Evolutionary conservation across 129 eudicot genomes (phyloP).

Genomic region (Ambrosia artemisiifolia): DNA sequence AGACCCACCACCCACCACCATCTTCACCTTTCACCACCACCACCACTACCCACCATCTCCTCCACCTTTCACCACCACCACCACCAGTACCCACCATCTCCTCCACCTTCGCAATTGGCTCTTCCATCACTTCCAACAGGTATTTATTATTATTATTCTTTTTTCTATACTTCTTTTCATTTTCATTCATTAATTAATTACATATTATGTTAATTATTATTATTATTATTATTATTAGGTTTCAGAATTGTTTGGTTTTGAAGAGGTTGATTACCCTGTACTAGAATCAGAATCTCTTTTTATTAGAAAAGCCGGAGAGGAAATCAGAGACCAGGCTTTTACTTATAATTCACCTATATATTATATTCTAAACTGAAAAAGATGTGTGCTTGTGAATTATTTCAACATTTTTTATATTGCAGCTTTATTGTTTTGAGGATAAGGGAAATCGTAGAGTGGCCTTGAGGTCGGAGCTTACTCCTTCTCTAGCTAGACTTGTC

Average conservation of each 20-base stretch:
- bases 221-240: conserved; percentile 72
- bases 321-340: conserved; percentile 94
- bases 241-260: conserved; percentile 80
- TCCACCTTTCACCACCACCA: too few species aligned
- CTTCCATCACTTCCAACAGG: conserved; percentile 76
- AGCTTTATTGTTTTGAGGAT: conserved; percentile 98
- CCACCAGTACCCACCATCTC: too few species aligned
- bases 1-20: too few species aligned
- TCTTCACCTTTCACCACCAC: too few species aligned
- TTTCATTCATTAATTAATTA: not conserved
- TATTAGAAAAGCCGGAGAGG: conserved; percentile 97
- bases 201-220: conserved; percentile 4
- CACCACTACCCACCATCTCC: too few species aligned
- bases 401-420: conserved; percentile 11
- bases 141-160: conserved; percentile 1
- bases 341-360: not conserved
- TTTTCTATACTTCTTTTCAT: not conserved
- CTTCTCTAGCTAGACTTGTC: conserved; percentile 96
- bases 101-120: conserved; percentile 93
- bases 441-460: conserved; percentile 96
- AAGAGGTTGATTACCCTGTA: conserved; percentile 94
- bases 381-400: not conserved
- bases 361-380: not conserved
- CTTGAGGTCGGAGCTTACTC: conserved; percentile 96
- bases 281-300: conserved; percentile 92